Conservation (phyloP, 306 rosid species). For the Cicer pinnatifidum region DNA sequence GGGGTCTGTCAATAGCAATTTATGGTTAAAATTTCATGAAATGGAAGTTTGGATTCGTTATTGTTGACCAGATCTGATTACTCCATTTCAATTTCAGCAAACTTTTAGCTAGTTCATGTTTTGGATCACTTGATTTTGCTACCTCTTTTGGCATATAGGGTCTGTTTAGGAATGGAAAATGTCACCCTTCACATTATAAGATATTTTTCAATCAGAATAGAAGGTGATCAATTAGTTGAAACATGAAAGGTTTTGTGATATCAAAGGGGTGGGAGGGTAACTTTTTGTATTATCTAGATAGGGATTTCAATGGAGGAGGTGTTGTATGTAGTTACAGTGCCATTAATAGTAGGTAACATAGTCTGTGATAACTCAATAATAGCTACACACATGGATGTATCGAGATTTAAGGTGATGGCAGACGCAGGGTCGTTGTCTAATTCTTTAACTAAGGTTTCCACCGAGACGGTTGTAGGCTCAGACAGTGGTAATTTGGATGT, state of each 20-base stretch:
- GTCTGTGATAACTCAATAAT: conserved; percentile 69
- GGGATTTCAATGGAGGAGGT: conserved; percentile 84
- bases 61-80: conserved; percentile 91
- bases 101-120: conserved; percentile 57
- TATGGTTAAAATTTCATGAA: conserved; percentile 48
- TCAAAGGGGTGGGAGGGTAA: conserved; percentile 61
- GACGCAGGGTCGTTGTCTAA: conserved; percentile 63
- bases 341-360: conserved; percentile 78
- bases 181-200: conserved; percentile 59
- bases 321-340: conserved; percentile 64
- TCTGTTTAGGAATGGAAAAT: conserved; percentile 62
- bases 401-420: conserved; percentile 72
- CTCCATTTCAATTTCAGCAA: conserved; percentile 53
- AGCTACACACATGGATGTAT: conserved; percentile 67
- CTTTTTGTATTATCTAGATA: conserved; percentile 63
- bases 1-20: conserved; percentile 44
- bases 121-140: conserved; percentile 54
- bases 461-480: conserved; percentile 49
- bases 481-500: conserved; percentile 52
- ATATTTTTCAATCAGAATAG: conserved; percentile 58
- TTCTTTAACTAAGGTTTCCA: conserved; percentile 59
- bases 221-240: conserved; percentile 59
- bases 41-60: conserved; percentile 62
- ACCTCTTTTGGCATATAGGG: conserved; percentile 48
- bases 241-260: conserved; percentile 69